These are phyloP conservation scores for Lasiosphaeria hispida DNA, from an alignment of 495 filamentous ascomycete genomes.

Conservation along the genomic window DNA sequence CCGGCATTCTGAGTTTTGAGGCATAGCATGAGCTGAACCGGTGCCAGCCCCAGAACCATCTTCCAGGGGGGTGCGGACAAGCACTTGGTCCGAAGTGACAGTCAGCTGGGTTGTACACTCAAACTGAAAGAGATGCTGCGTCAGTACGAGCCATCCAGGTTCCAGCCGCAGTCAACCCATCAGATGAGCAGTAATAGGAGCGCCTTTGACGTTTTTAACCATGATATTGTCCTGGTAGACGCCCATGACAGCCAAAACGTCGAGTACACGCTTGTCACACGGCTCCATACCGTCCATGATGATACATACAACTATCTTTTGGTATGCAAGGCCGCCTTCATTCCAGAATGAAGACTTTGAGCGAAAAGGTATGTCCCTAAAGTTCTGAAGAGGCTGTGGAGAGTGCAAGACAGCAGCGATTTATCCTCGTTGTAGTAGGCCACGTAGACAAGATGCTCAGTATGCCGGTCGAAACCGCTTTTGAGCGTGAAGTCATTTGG, in stretches of 20 bases:
- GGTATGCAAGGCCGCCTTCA: neutral
- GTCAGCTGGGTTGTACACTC: neutral
- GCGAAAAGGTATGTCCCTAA: no score
- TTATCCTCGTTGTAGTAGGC: no score
- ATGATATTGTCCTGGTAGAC: neutral
- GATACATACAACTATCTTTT: neutral
- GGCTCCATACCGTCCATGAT: neutral
- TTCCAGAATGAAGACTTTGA: neutral
- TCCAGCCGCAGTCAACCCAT: neutral
- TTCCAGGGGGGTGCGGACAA: neutral
- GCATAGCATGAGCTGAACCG: neutral
- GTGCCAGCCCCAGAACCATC: neutral
- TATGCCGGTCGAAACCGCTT: neutral
- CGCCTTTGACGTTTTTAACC: neutral
- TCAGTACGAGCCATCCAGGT: neutral
- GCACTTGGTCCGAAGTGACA: neutral
- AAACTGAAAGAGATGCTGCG: neutral
- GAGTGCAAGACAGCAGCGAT: no score
- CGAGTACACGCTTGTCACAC: neutral
- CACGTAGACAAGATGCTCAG: neutral
- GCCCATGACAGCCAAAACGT: neutral
- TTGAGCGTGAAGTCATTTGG: neutral
- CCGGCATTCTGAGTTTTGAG: neutral
- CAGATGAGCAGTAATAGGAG: neutral
- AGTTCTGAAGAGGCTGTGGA: no score